A percentile compares a stretch with the other conserved stretches of the same genome.
These are phyloP conservation scores for Ichthyophthirius multifiliis DNA, from an alignment of 169 alveolate genomes.

Conservation along the genomic window DNA sequence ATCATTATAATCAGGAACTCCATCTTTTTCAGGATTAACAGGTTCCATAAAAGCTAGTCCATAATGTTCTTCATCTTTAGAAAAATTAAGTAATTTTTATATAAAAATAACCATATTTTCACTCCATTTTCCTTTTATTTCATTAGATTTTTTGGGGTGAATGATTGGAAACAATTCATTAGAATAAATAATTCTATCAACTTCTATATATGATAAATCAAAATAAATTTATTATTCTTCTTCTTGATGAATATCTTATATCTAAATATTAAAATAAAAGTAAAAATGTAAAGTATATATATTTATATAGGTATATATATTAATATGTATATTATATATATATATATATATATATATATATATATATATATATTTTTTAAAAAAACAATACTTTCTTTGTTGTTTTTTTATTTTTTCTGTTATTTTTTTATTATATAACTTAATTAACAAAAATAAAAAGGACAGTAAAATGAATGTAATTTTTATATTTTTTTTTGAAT, in stretches of 20 bases:
- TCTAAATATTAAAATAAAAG: no score
- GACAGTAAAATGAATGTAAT: no score
- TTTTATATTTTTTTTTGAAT: no score
- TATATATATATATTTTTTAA: no score
- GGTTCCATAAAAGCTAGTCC: slow-evolving; percentile 81
- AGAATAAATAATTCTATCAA: slow-evolving; percentile 19
- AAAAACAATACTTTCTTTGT: no score
- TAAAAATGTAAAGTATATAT: no score
- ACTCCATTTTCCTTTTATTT: slow-evolving; percentile 59
- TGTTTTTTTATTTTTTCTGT: no score
- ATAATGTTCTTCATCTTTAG: slow-evolving; percentile 25
- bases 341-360: no score
- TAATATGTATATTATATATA: no score
- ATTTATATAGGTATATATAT: no score
- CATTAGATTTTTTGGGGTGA: slow-evolving; percentile 63
- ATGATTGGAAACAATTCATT: slow-evolving; percentile 57
- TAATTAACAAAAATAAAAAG: no score
- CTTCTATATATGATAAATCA: slow-evolving; percentile 20
- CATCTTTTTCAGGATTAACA: slow-evolving; percentile 89
- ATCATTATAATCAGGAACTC: slow-evolving; percentile 77
- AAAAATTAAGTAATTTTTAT: slow-evolving; percentile 51
- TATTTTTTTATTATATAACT: no score
- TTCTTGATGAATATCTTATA: not conserved
- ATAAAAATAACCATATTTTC: slow-evolving; percentile 53
- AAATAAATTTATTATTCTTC: not conserved